These are phyloP conservation scores for Sabuloglossum arenarium DNA, from an alignment of 495 filamentous ascomycete genomes.

Conservation along the genomic window DNA sequence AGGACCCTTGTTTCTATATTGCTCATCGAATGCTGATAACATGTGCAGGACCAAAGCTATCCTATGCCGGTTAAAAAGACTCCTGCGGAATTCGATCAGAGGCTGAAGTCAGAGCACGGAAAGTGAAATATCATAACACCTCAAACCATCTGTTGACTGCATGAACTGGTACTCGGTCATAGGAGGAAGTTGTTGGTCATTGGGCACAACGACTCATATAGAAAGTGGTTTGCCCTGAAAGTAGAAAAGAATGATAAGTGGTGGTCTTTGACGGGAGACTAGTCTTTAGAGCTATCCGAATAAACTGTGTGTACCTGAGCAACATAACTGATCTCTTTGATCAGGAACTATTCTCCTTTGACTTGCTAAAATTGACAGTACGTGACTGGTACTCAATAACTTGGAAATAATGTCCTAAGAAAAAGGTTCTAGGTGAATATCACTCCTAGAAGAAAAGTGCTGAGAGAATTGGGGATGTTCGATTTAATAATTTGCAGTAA, in stretches of 20 bases:
- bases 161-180: background rate
- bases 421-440: too few species aligned
- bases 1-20: background rate
- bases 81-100: background rate
- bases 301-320: too few species aligned
- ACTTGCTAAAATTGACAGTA: too few species aligned
- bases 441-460: background rate
- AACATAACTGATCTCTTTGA: too few species aligned
- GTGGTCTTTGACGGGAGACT: too few species aligned
- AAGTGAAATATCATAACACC: background rate
- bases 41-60: background rate
- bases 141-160: background rate
- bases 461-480: background rate
- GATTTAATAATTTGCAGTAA: background rate
- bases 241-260: too few species aligned
- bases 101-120: background rate
- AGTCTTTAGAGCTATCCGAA: too few species aligned
- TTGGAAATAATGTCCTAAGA: too few species aligned
- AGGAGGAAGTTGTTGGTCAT: background rate
- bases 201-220: background rate
- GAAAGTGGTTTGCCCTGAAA: too few species aligned
- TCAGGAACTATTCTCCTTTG: too few species aligned
- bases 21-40: background rate
- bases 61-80: background rate
- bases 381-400: too few species aligned